Base-by-base conservation (phyloP, 2,329 filamentous ascomycete species). In the Esteya vermicola region DNA sequence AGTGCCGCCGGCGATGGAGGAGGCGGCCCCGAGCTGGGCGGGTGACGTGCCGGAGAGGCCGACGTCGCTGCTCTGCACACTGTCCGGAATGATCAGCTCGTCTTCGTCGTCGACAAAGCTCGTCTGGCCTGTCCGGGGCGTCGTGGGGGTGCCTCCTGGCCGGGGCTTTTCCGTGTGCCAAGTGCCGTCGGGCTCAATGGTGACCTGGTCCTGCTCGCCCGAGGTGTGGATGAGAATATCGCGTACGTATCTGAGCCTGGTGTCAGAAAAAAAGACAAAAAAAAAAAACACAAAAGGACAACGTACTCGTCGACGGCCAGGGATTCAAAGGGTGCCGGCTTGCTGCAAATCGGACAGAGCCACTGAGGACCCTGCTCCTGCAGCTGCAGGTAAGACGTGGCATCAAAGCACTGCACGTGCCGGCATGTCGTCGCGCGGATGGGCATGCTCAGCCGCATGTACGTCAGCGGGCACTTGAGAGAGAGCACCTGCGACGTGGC, bases 361-460 rank as follows among this genome's bases (percentile, higher is more conserved):
- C 91, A 98, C 16, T 91, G 93, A 0, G 91, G 91, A 0, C 85
- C 89, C 63, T 98, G 91, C 56, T 96, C 86, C 56, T 96, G 89
- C 22, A 98, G 63, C 51, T 94, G 85, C 18, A 98, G 68, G 55
- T 95, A 98, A 2, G 85, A 93, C 4, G 76, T 80, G 4, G 83
- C 89, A 57, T 98, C 91, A 50, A 96, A 98, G 56, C 91, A 98
- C 54, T 93, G 85, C 21, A 91, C 83, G 57, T 98, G 91, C 4
- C 75, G 80, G 61, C 91, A 98, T 26, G 78, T 62, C 4, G 76
- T 69, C 4, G 84, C 84, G 26, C 91, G 78, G 50, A 85, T 85
- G 1, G 91, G 91, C 14, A 83, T 67, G 9, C 71, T 69, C 27
- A 98, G 81, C 44, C 88, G 73, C 56, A 86, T 74, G 27, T 85